Conservation (phyloP, 2,329 filamentous ascomycete species). For the Pseudogymnoascus destructans region DNA sequence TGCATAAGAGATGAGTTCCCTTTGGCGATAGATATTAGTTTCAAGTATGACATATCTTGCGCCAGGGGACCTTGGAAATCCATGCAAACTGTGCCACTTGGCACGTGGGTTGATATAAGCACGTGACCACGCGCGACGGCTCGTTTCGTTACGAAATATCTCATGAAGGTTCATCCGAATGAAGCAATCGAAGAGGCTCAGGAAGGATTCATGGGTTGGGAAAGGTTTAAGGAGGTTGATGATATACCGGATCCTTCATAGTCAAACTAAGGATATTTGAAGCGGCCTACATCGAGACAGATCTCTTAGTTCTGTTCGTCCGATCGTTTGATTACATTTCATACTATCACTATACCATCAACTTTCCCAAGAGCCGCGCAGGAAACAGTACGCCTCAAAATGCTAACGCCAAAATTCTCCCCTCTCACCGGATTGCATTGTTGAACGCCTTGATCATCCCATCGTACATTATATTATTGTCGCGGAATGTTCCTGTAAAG, state of each 20-base stretch:
- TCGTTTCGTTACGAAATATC: no score
- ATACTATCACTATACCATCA: conserved; percentile 31
- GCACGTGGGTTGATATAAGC: no score
- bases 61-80: no score
- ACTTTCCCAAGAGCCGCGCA: conserved; percentile 18
- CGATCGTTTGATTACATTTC: neutral
- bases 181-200: no score
- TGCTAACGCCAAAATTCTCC: conserved; percentile 7
- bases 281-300: neutral
- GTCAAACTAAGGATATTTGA: conserved; percentile 1
- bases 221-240: neutral
- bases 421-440: conserved; percentile 3
- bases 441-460: conserved; percentile 9
- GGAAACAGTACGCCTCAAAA: conserved; percentile 9
- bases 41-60: no score
- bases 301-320: neutral
- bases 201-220: no score
- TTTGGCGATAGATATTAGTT: no score
- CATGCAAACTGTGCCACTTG: no score
- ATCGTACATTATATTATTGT: conserved; percentile 11
- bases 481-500: conserved; percentile 9
- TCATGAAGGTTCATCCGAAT: no score
- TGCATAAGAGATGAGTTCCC: no score
- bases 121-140: no score
- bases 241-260: neutral